Evolutionary conservation across 306 rosid species (phyloP), one percentile per base, ranked within the genome.

Genomic region (Abrus precatorius): DNA sequence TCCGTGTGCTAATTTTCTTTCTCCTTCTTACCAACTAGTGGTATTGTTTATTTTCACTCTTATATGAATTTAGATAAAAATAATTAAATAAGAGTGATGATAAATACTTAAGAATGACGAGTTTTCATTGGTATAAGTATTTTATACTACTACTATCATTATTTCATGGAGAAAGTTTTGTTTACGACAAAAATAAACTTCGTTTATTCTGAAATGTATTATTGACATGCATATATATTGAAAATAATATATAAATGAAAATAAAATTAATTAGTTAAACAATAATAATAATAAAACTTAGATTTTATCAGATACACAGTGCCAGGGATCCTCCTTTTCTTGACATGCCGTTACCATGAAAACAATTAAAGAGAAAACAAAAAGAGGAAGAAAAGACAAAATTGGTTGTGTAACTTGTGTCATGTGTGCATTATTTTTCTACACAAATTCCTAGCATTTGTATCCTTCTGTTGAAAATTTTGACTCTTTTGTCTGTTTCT

Each of bases 401-500:
- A 63, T 13, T 9, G 47, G 1, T 36, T 50, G 50, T 61, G 47
- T 2, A 28, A 29, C 13, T 10, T 8, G 10, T 50, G 73, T 34
- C 2, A 36, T 68, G 64, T 5, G 68, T 78, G 67, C 28, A 49
- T 36, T 8, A 36, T 28, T 33, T 41, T 43, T 47, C 50, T 27
- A 14, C 50, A 20, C 36, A 54, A 49, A 38, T 71, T 78, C 77
- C 13, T 57, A 12, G 6, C 53, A 63, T 29, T 61, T 84, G 57
- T 45, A 50, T 45, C 80, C 5, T 65, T 41, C 5, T 20, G 68
- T 53, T 60, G 49, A 81, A 84, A 75, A 75, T 8, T 53, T 76
- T 11, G 80, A 73, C 69, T 34, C 33, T 27, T 76, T 76, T 38
- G 72, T 77, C 70, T 56, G 55, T 60, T 75, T 63, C 43, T 36